phyloP scores from a whole-genome alignment of 345 rosid genomes.

The Populus simonii region DNA sequence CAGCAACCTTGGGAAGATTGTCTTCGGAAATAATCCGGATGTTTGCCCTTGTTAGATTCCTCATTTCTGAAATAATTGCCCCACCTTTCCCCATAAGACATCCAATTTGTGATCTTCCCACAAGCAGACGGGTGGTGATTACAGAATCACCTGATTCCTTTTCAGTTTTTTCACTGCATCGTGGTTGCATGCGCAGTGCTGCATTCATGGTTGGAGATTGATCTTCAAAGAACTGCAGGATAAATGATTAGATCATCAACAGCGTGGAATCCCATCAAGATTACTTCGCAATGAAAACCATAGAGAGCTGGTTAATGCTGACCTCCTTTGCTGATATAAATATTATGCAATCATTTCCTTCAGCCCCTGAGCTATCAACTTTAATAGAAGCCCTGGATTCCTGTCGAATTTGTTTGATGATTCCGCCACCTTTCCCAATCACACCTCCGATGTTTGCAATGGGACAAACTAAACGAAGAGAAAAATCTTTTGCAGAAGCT shows the following conservation, averaged over 20 bases:
- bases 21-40: constrained; percentile 29
- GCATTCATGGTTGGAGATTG: constrained; percentile 34
- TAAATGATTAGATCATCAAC: not conserved
- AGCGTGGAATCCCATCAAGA: not conserved
- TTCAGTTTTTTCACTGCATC: constrained; percentile 38
- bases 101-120: constrained; percentile 35
- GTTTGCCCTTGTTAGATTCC: constrained; percentile 32
- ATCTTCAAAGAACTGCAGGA: constrained; percentile 23
- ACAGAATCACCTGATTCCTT: constrained; percentile 35
- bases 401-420: constrained; percentile 33
- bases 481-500: constrained; percentile 23
- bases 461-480: constrained; percentile 33
- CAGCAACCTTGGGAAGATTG: constrained; percentile 32
- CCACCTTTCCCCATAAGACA: constrained; percentile 42
- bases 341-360: constrained; percentile 37
- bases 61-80: constrained; percentile 37
- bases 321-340: constrained; percentile 38
- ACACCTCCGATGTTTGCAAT: constrained; percentile 33
- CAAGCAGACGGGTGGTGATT: constrained; percentile 33
- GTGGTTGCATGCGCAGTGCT: constrained; percentile 33
- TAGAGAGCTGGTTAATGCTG: not conserved
- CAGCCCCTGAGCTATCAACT: constrained; percentile 36
- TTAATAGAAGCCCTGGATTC: constrained; percentile 34
- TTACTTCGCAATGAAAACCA: not conserved
- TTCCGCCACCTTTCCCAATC: constrained; percentile 33